Conservation (phyloP, 257 asterid species). For the Ajuga chamaepitys region DNA sequence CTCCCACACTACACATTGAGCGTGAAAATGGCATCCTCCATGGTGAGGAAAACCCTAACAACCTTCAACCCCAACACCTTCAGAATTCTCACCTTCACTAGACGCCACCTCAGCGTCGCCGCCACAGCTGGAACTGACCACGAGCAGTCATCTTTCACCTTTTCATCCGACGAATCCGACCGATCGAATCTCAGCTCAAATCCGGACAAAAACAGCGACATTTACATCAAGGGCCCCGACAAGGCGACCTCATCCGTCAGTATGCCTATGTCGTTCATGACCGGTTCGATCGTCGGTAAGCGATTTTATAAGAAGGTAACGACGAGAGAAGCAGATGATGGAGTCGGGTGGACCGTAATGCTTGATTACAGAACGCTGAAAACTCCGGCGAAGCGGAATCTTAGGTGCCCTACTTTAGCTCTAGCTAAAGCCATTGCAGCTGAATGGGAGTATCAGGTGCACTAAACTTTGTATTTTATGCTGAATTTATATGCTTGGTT, state of each 20-base stretch:
- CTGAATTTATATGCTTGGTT: not conserved
- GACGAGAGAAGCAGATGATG: slow-evolving; percentile 82
- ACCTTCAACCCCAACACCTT: slow-evolving; percentile 23
- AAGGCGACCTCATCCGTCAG: too few relatives aligned
- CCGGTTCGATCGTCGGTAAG: slow-evolving; percentile 67
- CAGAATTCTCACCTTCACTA: slow-evolving; percentile 22
- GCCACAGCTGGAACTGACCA: slow-evolving; percentile 28
- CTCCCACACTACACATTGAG: slow-evolving; percentile 2
- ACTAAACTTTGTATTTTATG: not conserved
- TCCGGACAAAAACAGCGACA: slow-evolving; percentile 23
- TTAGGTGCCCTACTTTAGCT: too few relatives aligned
- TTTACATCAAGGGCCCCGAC: slow-evolving; percentile 25
- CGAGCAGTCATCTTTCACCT: slow-evolving; percentile 44
- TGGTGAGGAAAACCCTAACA: slow-evolving; percentile 39
- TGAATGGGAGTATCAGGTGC: slow-evolving; percentile 98
- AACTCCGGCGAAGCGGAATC: too few relatives aligned
- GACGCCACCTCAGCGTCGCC: slow-evolving; percentile 29
- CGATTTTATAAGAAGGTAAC: slow-evolving; percentile 50
- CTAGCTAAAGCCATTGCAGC: slow-evolving; percentile 36
- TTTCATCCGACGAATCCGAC: slow-evolving; percentile 28
- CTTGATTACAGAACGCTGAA: too few relatives aligned
- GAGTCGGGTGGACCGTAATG: slow-evolving; percentile 66
- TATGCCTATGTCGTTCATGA: slow-evolving; percentile 79
- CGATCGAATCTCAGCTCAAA: slow-evolving; percentile 7
- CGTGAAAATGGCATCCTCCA: slow-evolving; percentile 51